Evolutionary conservation across 805 yeast genomes (phyloP), one percentile per base, ranked within the genome.

Genomic region (Myxozyma neglecta): DNA sequence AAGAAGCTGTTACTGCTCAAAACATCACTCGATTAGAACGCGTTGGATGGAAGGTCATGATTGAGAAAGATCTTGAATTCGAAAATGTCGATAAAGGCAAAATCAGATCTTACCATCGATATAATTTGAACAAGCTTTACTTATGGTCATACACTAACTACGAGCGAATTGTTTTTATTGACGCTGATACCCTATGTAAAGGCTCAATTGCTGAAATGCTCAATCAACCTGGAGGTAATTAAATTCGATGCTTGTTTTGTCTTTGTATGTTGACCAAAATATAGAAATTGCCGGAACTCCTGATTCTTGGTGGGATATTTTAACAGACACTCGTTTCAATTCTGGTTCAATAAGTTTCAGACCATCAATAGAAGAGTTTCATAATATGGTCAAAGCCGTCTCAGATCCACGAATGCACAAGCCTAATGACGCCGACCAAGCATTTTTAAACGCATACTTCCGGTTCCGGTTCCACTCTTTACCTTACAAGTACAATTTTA

Each of bases 41-140:
- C n/a, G 68, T 66, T 4, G 71, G 71, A 10, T 69, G 71, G 71
- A 60, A 47, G 20, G 60, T 69, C 37, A 52, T 60, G 67, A 61
- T 60, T 32, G 67, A 65, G 20, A 57, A 61, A 37, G 71, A 68
- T 11, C 56, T 69, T 9, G 70, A 67, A n/a, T 67, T 69, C n/a
- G 69, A 69, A 24, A 62, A 59, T 34, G 71, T 69, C 44, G 68
- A 69, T 49, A 61, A 63, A 53, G 57, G 53, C 40, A 48, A 53
- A 44, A 68, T 69, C 46, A 48, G 70, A 40, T 59, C 68, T 39
- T 69, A 59, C 35, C 68, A 66, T 42, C 37, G 61, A 16, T 70
- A 63, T 47, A 70, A 75, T 6, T 76, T 81, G 64, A 80, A 86
- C 50, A 87, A 87, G 69, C 71, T 86, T 35, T 77, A 79, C 55